These are phyloP conservation scores for Ascochyta viciae-villosae DNA, from an alignment of 2,329 filamentous ascomycete genomes.

Conservation along the genomic window DNA sequence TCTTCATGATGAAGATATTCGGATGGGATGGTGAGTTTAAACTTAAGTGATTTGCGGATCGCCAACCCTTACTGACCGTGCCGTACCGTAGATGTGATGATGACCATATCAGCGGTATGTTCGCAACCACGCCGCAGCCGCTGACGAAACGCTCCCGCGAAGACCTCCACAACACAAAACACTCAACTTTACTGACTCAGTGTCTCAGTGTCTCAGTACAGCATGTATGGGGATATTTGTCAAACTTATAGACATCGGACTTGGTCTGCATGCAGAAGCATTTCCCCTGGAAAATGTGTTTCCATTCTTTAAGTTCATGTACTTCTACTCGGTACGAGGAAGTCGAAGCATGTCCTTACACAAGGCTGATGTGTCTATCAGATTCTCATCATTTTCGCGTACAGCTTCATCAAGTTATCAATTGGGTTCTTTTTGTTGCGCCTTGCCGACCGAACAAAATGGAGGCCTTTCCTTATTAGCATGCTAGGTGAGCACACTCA, in stretches of 20 bases:
- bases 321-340: constrained; percentile 48
- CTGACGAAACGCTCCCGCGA: not conserved
- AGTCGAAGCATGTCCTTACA: too few relatives aligned
- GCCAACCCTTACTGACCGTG: constrained; percentile 10
- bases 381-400: constrained; percentile 55
- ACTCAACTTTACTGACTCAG: not conserved
- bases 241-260: constrained; percentile 45
- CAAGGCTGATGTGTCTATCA: not conserved
- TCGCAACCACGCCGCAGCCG: not conserved
- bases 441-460: constrained; percentile 42
- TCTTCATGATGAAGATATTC: constrained; percentile 32
- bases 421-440: constrained; percentile 57
- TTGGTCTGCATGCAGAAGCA: constrained; percentile 55
- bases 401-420: constrained; percentile 57
- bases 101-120: constrained; percentile 28
- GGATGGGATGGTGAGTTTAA: constrained; percentile 28
- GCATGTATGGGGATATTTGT: constrained; percentile 28
- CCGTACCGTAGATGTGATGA: constrained; percentile 49
- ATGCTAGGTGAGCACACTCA: constrained; percentile 48
- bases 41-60: not conserved
- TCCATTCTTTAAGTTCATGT: constrained; percentile 49
- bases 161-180: not conserved
- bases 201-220: constrained; percentile 19
- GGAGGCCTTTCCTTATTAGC: constrained; percentile 51
- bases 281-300: constrained; percentile 36